These are phyloP conservation scores for Pseudogymnoascus sp. DNA, from an alignment of 2,329 filamentous ascomycete species.

Conservation along the genomic window DNA sequence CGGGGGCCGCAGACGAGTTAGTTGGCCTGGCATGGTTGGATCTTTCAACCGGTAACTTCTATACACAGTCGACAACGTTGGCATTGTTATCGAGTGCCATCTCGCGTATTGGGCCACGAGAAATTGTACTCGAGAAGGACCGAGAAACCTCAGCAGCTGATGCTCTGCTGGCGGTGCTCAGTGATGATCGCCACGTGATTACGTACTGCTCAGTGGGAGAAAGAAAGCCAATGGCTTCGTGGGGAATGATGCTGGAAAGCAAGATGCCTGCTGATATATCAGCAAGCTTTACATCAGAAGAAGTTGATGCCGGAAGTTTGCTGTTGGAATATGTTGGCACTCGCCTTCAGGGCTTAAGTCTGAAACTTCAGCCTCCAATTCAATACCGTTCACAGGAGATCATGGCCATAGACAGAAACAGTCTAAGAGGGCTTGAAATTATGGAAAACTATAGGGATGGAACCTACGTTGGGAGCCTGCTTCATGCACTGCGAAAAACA, in stretches of 20 bases:
- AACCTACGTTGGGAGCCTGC: conserved; percentile 68
- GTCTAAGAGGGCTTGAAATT: conserved; percentile 80
- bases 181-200: conserved; percentile 66
- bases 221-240: conserved; percentile 39
- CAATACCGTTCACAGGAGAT: conserved; percentile 66
- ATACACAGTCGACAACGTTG: conserved; percentile 67
- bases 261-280: conserved; percentile 48
- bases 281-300: conserved; percentile 53
- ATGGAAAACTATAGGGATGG: conserved; percentile 77
- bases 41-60: conserved; percentile 89
- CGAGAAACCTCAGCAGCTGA: conserved; percentile 50
- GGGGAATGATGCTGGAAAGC: conserved; percentile 70
- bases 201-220: conserved; percentile 53
- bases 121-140: conserved; percentile 69
- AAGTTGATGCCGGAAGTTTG: conserved; percentile 68
- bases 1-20: conserved; percentile 21
- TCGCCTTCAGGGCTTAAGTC: conserved; percentile 65
- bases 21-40: conserved; percentile 90
- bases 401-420: conserved; percentile 90
- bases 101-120: conserved; percentile 72
- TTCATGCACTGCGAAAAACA: conserved; percentile 83
- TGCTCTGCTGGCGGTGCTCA: conserved; percentile 57
- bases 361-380: conserved; percentile 76
- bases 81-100: conserved; percentile 69
- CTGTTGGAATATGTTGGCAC: conserved; percentile 79